Conservation (phyloP, 2,329 filamentous ascomycete species). For the Periglandula ipomoeae region DNA sequence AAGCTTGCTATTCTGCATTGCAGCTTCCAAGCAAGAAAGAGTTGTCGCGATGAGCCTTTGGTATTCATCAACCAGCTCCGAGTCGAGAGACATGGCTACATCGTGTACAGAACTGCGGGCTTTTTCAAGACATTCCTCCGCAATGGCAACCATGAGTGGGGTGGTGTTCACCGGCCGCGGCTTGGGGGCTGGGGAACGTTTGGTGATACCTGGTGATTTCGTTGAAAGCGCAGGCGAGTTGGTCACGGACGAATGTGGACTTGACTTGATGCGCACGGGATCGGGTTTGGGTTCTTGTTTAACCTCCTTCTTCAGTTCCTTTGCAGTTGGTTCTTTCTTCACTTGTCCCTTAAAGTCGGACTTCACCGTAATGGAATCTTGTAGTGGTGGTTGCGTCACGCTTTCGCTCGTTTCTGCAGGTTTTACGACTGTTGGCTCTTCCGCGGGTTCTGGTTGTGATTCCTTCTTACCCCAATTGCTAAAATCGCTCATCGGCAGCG, state of each 20-base stretch:
- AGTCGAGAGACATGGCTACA: constrained; percentile 27
- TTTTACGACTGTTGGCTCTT: constrained; percentile 7
- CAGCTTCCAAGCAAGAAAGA: constrained; percentile 62
- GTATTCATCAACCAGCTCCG: constrained; percentile 50
- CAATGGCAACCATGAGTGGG: constrained; percentile 57
- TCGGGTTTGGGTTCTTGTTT: constrained; percentile 11
- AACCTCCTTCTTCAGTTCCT: constrained; percentile 5
- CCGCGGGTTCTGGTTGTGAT: constrained; percentile 4
- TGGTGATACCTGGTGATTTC: constrained; percentile 31
- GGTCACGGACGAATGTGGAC: constrained; percentile 28
- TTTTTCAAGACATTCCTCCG: constrained; percentile 65
- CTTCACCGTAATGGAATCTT: constrained; percentile 9
- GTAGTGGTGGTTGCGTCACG: constrained; percentile 8
- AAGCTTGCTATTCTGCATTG: constrained; percentile 51
- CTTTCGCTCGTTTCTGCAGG: not conserved
- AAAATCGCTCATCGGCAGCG: constrained; percentile 15
- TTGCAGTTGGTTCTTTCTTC: constrained; percentile 7
- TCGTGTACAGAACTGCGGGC: constrained; percentile 49
- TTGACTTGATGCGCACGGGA: constrained; percentile 21
- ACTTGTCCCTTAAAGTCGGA: constrained; percentile 7
- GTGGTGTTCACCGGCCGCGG: constrained; percentile 39
- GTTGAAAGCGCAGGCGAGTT: constrained; percentile 33
- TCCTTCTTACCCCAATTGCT: constrained; percentile 11
- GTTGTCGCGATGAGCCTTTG: constrained; percentile 64
- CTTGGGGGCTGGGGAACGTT: constrained; percentile 33